These are phyloP conservation scores for Toxoplasma gondii DNA, from an alignment of 169 alveolate genomes.

Conservation along the genomic window DNA sequence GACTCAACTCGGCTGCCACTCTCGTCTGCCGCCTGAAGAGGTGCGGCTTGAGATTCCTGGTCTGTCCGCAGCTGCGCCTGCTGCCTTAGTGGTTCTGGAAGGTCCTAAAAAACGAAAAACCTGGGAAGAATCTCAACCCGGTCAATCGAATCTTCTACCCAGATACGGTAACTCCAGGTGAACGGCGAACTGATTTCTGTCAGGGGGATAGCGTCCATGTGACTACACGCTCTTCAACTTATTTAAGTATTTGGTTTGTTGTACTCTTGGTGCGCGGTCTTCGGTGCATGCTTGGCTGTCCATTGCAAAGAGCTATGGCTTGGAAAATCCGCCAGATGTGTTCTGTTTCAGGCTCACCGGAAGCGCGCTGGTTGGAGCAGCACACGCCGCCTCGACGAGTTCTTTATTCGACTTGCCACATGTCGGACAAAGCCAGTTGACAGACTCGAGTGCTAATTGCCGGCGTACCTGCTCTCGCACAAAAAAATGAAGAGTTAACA, in stretches of 20 bases:
- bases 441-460: constrained; percentile 68
- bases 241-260: no score
- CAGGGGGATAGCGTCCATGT: no score
- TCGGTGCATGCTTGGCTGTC: no score
- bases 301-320: no score
- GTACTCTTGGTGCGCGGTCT: no score
- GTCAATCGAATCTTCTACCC: no score
- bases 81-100: constrained; percentile 9
- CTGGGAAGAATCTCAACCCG: no score
- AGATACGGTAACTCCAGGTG: no score
- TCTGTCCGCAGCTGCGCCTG: neutral
- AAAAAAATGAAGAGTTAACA: neutral
- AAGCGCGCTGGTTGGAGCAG: constrained; percentile 60
- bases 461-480: constrained; percentile 56
- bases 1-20: neutral
- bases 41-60: neutral
- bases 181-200: no score
- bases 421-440: constrained; percentile 67
- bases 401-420: constrained; percentile 67
- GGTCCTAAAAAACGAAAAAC: neutral
- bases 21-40: neutral
- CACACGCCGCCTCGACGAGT: constrained; percentile 72
- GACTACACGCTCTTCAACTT: no score
- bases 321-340: neutral
- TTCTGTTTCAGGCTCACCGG: constrained; percentile 3